A percentile compares a stretch with the other conserved stretches of the same genome.
These are phyloP conservation scores for Aspergillus awamori DNA, from an alignment of 2,329 filamentous ascomycete genomes.

Conservation along the genomic window DNA sequence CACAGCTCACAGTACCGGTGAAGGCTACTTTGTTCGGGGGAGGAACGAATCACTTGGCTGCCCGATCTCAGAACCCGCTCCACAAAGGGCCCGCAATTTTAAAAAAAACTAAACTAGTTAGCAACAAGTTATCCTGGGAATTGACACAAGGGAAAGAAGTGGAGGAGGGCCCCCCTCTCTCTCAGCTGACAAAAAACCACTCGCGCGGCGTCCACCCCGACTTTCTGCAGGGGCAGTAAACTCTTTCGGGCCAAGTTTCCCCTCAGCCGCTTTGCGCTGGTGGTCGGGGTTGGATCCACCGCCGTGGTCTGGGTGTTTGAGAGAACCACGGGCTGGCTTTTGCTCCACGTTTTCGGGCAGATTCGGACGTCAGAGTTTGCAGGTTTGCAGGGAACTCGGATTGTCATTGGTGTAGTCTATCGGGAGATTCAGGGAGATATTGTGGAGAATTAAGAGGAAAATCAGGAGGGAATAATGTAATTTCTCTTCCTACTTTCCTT, in stretches of 20 bases:
- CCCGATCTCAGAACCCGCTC: slow-evolving; percentile 14
- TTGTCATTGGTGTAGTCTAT: slow-evolving; percentile 3
- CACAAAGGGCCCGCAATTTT: slow-evolving; percentile 7
- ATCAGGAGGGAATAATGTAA: background rate
- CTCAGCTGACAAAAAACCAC: slow-evolving; percentile 5
- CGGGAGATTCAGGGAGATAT: slow-evolving; percentile 16
- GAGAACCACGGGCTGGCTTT: slow-evolving; percentile 2
- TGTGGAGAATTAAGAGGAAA: background rate
- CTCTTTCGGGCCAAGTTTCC: slow-evolving; percentile 8
- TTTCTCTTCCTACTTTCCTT: background rate
- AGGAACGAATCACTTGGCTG: slow-evolving; percentile 16
- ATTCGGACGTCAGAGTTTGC: slow-evolving; percentile 15
- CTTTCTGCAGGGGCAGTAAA: slow-evolving; percentile 9
- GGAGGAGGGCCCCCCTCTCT: no score
- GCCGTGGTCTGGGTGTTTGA: slow-evolving; percentile 5
- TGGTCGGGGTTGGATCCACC: slow-evolving; percentile 6
- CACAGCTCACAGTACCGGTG: slow-evolving; percentile 14
- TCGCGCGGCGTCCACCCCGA: slow-evolving; percentile 1
- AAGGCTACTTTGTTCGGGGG: background rate
- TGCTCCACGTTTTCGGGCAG: slow-evolving; percentile 21
- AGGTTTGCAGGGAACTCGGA: background rate
- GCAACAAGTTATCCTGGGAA: background rate
- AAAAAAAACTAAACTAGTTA: no score
- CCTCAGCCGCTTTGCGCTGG: background rate
- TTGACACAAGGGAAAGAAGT: slow-evolving; percentile 4